phyloP scores from a whole-genome alignment of 1,284 basidiomycete genomes.

The Tetrapyrgos nigripes region DNA sequence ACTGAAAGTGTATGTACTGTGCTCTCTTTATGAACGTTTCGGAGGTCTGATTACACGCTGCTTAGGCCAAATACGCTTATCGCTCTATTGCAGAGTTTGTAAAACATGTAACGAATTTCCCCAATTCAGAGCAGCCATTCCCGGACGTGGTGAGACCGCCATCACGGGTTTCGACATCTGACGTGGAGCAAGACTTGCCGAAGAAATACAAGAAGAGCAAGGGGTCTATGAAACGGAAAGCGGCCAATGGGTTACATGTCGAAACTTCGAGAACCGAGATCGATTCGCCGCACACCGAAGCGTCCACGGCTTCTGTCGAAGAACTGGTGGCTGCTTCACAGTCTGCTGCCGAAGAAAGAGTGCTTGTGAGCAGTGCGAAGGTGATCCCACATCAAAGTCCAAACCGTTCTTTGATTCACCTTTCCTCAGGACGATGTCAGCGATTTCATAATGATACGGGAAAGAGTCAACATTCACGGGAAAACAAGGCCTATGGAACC shows the following conservation, averaged over 20 bases:
- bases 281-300: constrained; percentile 1
- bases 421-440: constrained; percentile 32
- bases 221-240: constrained; percentile 23
- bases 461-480: constrained; percentile 78
- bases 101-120: constrained; percentile 53
- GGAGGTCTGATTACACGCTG: background rate
- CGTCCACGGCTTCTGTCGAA: constrained; percentile 2
- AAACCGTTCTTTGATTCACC: background rate
- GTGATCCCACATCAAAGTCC: background rate
- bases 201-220: constrained; percentile 12
- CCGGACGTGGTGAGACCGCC: constrained; percentile 47
- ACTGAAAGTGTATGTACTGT: constrained; percentile 54
- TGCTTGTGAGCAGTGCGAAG: background rate
- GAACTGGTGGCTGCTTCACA: background rate
- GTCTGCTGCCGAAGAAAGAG: background rate
- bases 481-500: constrained; percentile 75
- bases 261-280: background rate
- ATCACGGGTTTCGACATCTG: constrained; percentile 26
- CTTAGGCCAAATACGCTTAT: constrained; percentile 64
- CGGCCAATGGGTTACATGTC: background rate
- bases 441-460: constrained; percentile 64
- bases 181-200: constrained; percentile 13
- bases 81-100: constrained; percentile 61
- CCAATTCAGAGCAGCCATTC: constrained; percentile 49
- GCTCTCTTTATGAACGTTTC: background rate